phyloP scores from a whole-genome alignment of 129 eudicot genomes.

The Centaurea solstitialis region DNA sequence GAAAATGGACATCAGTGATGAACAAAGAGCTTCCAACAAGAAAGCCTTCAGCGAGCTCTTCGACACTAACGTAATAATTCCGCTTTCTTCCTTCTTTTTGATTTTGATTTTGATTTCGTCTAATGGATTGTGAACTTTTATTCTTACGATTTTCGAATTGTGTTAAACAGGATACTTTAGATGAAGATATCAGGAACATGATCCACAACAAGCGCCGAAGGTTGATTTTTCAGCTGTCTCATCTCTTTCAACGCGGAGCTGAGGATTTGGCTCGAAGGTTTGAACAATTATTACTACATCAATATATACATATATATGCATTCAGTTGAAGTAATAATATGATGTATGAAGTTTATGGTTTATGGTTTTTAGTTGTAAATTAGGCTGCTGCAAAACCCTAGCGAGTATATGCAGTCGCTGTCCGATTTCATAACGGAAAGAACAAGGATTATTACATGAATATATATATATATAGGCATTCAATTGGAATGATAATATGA shows the following conservation, averaged over 20 bases:
- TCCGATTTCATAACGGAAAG: constrained; percentile 79
- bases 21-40: constrained; percentile 69
- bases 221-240: constrained; percentile 70
- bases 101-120: neutral
- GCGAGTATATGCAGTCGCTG: constrained; percentile 81
- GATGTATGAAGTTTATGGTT: neutral
- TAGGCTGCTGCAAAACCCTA: constrained; percentile 38
- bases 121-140: neutral
- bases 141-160: neutral
- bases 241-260: constrained; percentile 64
- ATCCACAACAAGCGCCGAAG: constrained; percentile 68
- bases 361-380: neutral
- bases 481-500: neutral
- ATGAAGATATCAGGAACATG: constrained; percentile 66
- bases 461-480: neutral
- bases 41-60: constrained; percentile 69
- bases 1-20: constrained; percentile 86
- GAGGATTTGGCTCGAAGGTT: constrained; percentile 81
- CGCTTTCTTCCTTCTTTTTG: no score
- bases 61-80: constrained; percentile 64
- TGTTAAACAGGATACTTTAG: constrained; percentile 38
- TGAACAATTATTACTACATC: no score
- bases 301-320: neutral
- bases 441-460: constrained; percentile 38
- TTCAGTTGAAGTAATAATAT: neutral